These are phyloP conservation scores for Zygosaccharomyces pseudorouxii DNA, from an alignment of 805 yeast genomes.

Conservation along the genomic window DNA sequence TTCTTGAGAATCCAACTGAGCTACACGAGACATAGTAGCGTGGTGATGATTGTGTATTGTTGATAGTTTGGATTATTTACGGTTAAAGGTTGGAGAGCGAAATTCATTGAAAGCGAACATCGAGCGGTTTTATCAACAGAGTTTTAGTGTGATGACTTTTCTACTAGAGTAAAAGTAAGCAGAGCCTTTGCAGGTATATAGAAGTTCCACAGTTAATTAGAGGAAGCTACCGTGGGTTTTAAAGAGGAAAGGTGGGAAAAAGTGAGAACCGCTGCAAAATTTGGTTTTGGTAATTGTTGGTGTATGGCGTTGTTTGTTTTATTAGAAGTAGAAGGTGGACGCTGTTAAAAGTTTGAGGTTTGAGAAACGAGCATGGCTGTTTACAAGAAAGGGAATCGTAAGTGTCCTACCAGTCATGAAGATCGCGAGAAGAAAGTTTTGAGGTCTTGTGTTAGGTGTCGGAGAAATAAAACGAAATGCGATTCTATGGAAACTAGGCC, in stretches of 20 bases:
- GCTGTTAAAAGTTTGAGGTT: background rate
- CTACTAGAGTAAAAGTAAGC: no score
- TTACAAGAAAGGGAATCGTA: background rate
- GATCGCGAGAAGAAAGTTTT: slow-evolving; percentile 32
- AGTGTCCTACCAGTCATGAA: background rate
- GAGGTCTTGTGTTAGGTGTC: slow-evolving; percentile 59
- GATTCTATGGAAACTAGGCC: slow-evolving; percentile 52
- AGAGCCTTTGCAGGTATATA: no score
- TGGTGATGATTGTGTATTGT: background rate
- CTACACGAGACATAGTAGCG: slow-evolving; percentile 20
- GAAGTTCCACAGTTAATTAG: no score
- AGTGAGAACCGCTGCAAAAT: no score
- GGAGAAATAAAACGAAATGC: slow-evolving; percentile 64
- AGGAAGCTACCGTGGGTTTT: no score
- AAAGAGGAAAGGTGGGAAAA: no score
- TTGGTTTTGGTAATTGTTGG: no score
- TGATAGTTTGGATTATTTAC: background rate
- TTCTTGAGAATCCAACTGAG: slow-evolving; percentile 22
- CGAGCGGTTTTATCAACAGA: no score
- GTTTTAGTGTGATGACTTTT: no score
- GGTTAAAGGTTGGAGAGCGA: background rate
- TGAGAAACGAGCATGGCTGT: background rate
- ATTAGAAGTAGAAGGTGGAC: no score
- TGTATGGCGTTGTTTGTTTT: no score
- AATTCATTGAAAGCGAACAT: no score